Evolutionary conservation across 768 basidiomycete genomes (phyloP), one percentile per base, ranked within the genome.

Genomic region (Leccinum rimulosum): DNA sequence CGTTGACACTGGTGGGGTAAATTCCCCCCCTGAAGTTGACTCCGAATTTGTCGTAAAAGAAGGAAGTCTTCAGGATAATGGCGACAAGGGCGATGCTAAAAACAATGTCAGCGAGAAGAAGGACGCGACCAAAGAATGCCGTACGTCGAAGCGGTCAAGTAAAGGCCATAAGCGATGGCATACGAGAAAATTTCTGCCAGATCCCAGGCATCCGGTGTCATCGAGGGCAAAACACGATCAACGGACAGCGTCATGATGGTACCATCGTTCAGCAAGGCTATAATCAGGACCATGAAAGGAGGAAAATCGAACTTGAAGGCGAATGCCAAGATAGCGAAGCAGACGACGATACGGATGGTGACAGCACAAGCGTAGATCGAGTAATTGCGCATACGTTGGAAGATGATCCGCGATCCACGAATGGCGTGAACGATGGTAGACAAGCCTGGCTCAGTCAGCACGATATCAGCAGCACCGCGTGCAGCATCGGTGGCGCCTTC

Each of bases 361-460:
- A 96, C 93, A 47, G 92, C 93, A 72, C 93, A 95, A 33, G 92
- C 91, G 74, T 94, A 95, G 79, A 98, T 97, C 54, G 96, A 91
- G 78, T 98, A 98, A 84, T 98, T 98, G 68, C 96, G 81, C 96
- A 98, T 98, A 79, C 96, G 91, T 73, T 98, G 96, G 91, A 98
- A 98, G 78, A 98, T 98, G 79, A 97, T 79, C 81, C 96, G 95
- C 35, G 96, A 97, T 61, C 94, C 93, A 67, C 94, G 93, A 75
- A 98, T 98, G 73, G 96, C 96, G 75, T 98, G 95, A 65, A 98
- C 94, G 72, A 98, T 98, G 71, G 96, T 98, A 61, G 96, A 98
- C 51, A 98, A 88, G 86, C 96, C 96, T 58, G 96, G 96, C 74
- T 98, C 95, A 40, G 94, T 97, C 62, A 98, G 79, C 66, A 98